These are phyloP conservation scores for Rhexocercosporidium sp. DNA, from an alignment of 2,329 filamentous ascomycete genomes.

Conservation along the genomic window DNA sequence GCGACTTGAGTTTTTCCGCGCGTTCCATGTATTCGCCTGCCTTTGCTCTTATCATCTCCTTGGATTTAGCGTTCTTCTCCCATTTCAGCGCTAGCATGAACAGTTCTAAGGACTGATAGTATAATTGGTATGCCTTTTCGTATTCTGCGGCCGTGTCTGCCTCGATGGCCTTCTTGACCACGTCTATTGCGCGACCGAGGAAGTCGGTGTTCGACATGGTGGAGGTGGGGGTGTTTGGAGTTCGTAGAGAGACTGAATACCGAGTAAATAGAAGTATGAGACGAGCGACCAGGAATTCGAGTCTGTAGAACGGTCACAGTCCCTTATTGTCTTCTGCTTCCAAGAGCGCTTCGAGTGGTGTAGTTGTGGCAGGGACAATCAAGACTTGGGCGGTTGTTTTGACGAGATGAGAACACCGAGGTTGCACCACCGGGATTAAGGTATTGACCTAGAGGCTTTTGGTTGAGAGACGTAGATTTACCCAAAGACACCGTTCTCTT, in stretches of 20 bases:
- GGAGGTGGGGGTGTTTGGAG: constrained; percentile 11
- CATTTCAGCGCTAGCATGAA: constrained; percentile 99
- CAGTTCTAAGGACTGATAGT: constrained; percentile 94
- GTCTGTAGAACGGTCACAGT: not conserved
- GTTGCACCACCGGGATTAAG: not conserved
- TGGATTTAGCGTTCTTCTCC: constrained; percentile 98
- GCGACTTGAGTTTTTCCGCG: constrained; percentile 95
- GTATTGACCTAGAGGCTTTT: no score
- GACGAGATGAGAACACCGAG: not conserved
- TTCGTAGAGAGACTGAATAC: not conserved
- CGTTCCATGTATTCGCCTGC: constrained; percentile 98
- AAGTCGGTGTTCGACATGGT: constrained; percentile 97
- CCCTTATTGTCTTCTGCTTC: not conserved
- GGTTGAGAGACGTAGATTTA: not conserved
- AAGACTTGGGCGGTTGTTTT: not conserved
- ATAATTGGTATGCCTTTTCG: constrained; percentile 93
- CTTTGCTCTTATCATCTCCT: constrained; percentile 96
- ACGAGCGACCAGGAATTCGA: no score
- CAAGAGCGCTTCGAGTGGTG: not conserved
- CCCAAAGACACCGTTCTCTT: not conserved
- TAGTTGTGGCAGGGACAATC: not conserved
- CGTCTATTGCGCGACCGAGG: constrained; percentile 92
- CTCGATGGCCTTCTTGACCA: constrained; percentile 97
- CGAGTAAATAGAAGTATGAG: not conserved
- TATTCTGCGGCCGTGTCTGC: constrained; percentile 95